Evolutionary conservation across 2,329 filamentous ascomycete species (phyloP).

Genomic region (Ophiocordyceps camponoti-leonardi): DNA sequence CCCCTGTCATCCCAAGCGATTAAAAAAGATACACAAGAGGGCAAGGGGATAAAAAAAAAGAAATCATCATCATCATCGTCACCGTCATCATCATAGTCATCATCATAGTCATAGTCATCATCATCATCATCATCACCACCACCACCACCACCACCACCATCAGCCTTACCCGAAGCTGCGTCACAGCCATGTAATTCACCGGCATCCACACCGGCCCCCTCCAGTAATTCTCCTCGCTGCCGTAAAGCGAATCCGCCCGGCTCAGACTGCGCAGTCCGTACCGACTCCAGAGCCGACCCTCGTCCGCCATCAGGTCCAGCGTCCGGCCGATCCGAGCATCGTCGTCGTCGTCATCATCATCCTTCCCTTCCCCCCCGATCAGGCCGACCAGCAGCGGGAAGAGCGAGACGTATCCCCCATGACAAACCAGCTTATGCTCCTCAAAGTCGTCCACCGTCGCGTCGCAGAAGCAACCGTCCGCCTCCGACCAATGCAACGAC

Average conservation of each 20-base stretch:
- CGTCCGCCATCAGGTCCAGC: constrained; percentile 61
- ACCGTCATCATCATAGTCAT: no score
- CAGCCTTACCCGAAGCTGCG: constrained; percentile 56
- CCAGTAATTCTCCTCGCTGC: constrained; percentile 94
- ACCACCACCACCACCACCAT: background rate
- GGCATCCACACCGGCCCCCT: constrained; percentile 88
- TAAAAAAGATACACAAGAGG: no score
- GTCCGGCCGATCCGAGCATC: constrained; percentile 57
- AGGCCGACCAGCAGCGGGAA: constrained; percentile 85
- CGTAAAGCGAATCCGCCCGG: constrained; percentile 66
- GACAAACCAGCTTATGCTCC: constrained; percentile 76
- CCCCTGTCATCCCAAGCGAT: no score
- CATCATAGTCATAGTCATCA: no score
- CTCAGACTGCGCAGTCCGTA: constrained; percentile 84
- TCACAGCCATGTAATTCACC: constrained; percentile 79
- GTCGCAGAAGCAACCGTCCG: constrained; percentile 76
- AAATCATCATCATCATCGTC: no score
- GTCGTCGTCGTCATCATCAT: no score
- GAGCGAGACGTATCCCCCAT: constrained; percentile 89
- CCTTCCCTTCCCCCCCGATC: constrained; percentile 52
- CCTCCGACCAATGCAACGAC: constrained; percentile 81
- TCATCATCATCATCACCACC: background rate
- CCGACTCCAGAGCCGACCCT: constrained; percentile 76
- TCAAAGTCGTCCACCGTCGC: constrained; percentile 92
- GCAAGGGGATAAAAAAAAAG: background rate